Percentiles rank a stretch among this genome's conserved stretches.
phyloP scores from a whole-genome alignment of 306 rosid species.

The Mucuna pruriens region DNA sequence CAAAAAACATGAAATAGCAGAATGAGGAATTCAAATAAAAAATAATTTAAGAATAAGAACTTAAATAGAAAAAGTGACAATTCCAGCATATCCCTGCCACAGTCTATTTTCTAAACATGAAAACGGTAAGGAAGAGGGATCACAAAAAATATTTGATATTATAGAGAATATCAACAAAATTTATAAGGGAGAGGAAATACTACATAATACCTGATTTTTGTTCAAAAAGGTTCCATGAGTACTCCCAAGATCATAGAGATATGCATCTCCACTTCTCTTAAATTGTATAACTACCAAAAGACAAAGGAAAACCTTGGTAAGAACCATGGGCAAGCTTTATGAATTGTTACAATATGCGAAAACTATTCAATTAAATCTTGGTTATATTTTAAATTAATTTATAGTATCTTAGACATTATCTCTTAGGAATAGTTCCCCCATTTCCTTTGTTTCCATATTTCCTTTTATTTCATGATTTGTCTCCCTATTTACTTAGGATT shows the following conservation, averaged over 20 bases:
- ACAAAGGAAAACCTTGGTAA: constrained; percentile 36
- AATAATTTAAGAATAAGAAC: not conserved
- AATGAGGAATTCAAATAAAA: not conserved
- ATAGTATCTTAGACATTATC: not conserved
- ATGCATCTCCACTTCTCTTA: constrained; percentile 82
- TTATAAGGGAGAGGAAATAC: constrained; percentile 15
- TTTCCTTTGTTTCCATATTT: not conserved
- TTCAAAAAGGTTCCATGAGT: constrained; percentile 91
- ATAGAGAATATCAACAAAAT: not conserved
- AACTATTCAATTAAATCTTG: not conserved
- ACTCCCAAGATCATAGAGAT: constrained; percentile 94
- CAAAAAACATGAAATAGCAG: constrained; percentile 8
- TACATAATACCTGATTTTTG: constrained; percentile 73
- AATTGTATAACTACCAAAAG: constrained; percentile 76
- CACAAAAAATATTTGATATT: constrained; percentile 13
- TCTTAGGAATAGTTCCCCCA: not conserved
- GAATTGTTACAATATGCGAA: not conserved
- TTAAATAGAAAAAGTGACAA: not conserved
- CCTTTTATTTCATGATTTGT: not conserved
- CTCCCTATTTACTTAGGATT: not conserved
- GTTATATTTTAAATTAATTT: not conserved
- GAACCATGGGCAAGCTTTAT: constrained; percentile 13
- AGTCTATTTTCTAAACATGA: not conserved
- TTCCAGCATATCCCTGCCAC: constrained; percentile 7
- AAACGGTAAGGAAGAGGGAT: not conserved